Evolutionary conservation across 257 asterid species (phyloP).

Genomic region (Coffea eugenioides): DNA sequence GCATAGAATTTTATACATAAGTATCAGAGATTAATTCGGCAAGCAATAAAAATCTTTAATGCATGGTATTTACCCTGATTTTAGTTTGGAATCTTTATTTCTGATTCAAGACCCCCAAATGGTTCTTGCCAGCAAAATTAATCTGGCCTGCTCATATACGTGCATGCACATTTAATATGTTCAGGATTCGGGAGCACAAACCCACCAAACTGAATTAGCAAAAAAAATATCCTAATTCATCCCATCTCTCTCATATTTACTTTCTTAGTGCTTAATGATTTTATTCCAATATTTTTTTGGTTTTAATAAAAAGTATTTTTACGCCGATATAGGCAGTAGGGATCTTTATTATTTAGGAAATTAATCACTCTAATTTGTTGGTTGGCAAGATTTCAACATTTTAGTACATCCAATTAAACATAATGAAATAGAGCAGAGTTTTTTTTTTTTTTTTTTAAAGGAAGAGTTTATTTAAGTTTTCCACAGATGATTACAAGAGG

Average conservation of each 20-base stretch:
- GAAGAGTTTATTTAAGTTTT: neutral
- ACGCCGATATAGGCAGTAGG: neutral
- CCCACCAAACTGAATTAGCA: constrained; percentile 6
- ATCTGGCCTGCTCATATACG: constrained; percentile 32
- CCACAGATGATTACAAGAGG: constrained; percentile 14
- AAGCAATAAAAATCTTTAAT: neutral
- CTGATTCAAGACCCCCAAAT: neutral
- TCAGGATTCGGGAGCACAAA: constrained; percentile 15
- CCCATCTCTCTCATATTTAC: constrained; percentile 8
- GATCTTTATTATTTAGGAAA: neutral
- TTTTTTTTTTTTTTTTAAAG: too few relatives aligned
- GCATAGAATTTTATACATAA: neutral
- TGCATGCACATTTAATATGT: constrained; percentile 36
- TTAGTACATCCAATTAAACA: neutral
- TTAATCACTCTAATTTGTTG: neutral
- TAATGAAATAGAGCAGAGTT: neutral
- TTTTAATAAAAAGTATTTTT: neutral
- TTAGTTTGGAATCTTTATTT: neutral
- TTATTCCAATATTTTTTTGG: neutral
- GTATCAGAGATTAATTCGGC: neutral
- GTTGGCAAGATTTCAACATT: neutral
- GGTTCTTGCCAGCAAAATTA: neutral
- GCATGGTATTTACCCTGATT: neutral
- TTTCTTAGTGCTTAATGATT: neutral
- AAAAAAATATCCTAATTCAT: constrained; percentile 16